Conservation (phyloP, 129 eudicot species). For the Lonicera japonica region DNA sequence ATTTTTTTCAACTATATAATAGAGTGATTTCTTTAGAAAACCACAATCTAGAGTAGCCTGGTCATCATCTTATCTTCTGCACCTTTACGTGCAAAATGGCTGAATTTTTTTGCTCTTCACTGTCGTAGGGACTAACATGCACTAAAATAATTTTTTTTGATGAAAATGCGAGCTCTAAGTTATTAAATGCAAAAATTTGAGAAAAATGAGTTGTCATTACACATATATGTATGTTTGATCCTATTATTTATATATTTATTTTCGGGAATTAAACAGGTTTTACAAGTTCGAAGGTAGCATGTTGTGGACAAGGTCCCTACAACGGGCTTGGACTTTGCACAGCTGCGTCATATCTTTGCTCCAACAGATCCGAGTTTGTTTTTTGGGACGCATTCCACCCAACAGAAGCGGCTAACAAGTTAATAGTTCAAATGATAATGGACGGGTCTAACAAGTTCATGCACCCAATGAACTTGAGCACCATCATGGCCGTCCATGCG, state of each 20-base stretch:
- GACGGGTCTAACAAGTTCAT: constrained; percentile 52
- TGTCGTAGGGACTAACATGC: too few relatives aligned
- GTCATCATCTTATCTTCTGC: too few relatives aligned
- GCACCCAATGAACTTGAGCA: constrained; percentile 73
- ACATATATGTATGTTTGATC: neutral
- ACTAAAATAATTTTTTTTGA: too few relatives aligned
- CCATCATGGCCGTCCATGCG: constrained; percentile 45
- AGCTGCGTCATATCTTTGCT: constrained; percentile 40
- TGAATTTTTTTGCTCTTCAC: too few relatives aligned
- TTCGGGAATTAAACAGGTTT: constrained; percentile 33
- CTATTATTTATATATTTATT: neutral
- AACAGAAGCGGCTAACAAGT: constrained; percentile 55
- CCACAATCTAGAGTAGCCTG: too few relatives aligned
- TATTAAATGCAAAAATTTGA: neutral
- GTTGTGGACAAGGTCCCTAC: constrained; percentile 81
- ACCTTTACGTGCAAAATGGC: too few relatives aligned
- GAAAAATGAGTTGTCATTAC: neutral
- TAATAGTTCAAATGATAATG: constrained; percentile 44
- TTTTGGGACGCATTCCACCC: constrained; percentile 86
- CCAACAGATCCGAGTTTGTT: constrained; percentile 32
- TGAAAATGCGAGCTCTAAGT: too few relatives aligned
- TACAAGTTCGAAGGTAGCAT: constrained; percentile 53
- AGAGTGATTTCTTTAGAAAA: too few relatives aligned
- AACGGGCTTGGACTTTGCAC: constrained; percentile 73
- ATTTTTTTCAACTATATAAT: too few relatives aligned